Percentiles rank a stretch among this genome's conserved stretches.
Conservation (phyloP, 2,329 filamentous ascomycete genomes). For the Diplodia mutila region DNA sequence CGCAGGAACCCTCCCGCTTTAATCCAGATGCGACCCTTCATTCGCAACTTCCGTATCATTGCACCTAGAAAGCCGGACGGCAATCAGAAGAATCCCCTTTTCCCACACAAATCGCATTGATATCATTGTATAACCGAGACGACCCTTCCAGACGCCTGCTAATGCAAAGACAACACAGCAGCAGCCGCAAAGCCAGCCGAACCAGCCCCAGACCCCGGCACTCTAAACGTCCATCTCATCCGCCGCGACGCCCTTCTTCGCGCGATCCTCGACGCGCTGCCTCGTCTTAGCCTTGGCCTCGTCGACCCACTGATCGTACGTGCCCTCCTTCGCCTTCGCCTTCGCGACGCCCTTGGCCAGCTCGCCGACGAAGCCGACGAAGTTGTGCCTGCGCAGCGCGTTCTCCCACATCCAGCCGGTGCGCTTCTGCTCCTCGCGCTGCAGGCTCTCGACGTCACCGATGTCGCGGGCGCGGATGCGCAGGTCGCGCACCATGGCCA, state of each 20-base stretch:
- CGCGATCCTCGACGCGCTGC: conserved; percentile 51
- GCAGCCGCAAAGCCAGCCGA: neutral
- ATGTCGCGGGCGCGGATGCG: conserved; percentile 76
- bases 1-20: too few relatives aligned
- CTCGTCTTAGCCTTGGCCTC: conserved; percentile 65
- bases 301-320: conserved; percentile 74
- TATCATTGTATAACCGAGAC: neutral
- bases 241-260: conserved; percentile 44
- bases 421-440: conserved; percentile 80
- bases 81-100: neutral
- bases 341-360: conserved; percentile 84
- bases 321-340: conserved; percentile 70
- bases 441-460: conserved; percentile 78
- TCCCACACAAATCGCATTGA: neutral
- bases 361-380: conserved; percentile 92
- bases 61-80: neutral
- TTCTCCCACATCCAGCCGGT: conserved; percentile 94
- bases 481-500: conserved; percentile 88
- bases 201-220: neutral
- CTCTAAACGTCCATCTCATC: conserved; percentile 31
- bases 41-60: neutral
- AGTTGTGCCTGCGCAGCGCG: conserved; percentile 87
- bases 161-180: conserved; percentile 6
- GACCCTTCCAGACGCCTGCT: conserved; percentile 8
- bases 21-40: too few relatives aligned